Percentiles rank a stretch among this genome's conserved stretches.
These are phyloP conservation scores for Cetraspora pellucida DNA, from an alignment of 192 early-diverging fungal genomes.

Conservation along the genomic window DNA sequence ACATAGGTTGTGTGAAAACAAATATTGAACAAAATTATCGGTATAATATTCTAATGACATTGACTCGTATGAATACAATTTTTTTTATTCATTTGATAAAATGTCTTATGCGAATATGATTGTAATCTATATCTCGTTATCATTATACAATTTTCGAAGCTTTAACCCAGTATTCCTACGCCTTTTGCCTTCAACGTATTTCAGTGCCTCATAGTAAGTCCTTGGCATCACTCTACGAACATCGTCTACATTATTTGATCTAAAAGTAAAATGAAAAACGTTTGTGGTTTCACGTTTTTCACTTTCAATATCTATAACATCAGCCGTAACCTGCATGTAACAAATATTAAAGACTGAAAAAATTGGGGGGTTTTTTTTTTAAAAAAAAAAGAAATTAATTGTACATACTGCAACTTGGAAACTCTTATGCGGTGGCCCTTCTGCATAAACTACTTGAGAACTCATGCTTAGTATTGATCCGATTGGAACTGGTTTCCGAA, in stretches of 20 bases:
- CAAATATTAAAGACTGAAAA: constrained; percentile 2
- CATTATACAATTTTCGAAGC: constrained; percentile 29
- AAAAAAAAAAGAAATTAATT: constrained; percentile 4
- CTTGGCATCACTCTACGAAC: constrained; percentile 72
- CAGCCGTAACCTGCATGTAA: constrained; percentile 63
- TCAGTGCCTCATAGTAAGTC: constrained; percentile 83
- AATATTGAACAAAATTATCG: no score
- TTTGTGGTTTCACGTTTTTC: constrained; percentile 75
- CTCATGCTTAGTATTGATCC: constrained; percentile 74
- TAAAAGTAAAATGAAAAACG: constrained; percentile 87
- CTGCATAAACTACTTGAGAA: constrained; percentile 78
- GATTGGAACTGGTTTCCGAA: constrained; percentile 84
- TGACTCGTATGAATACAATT: no score
- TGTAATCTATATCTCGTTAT: background rate
- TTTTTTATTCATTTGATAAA: no score
- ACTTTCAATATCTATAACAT: constrained; percentile 73
- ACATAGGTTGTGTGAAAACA: no score
- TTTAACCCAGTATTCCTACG: constrained; percentile 43
- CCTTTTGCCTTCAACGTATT: constrained; percentile 76
- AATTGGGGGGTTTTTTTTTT: constrained; percentile 23
- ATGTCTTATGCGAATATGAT: no score
- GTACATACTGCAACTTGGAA: constrained; percentile 60
- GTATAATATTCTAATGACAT: no score
- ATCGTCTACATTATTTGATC: constrained; percentile 22
- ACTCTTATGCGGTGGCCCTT: constrained; percentile 52